Evolutionary conservation across 1,139 yeast species (phyloP).

Genomic region (Torulaspora globosa): DNA sequence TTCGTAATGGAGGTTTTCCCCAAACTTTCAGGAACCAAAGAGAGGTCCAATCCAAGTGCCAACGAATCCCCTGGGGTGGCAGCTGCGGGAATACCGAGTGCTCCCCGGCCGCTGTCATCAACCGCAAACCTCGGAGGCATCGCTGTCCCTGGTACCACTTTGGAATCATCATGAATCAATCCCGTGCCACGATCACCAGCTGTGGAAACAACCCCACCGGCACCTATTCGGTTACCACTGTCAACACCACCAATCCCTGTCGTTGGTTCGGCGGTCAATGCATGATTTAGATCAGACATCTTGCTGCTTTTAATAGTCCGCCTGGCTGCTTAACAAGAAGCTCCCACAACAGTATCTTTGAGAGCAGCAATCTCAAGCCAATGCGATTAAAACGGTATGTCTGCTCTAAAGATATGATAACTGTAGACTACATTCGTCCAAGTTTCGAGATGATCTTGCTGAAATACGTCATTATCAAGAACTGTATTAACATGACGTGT

Average conservation of each 20-base stretch:
- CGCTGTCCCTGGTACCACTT: slow-evolving; percentile 4
- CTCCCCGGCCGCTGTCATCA: background rate
- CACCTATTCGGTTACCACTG: background rate
- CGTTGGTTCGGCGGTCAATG: slow-evolving; percentile 8
- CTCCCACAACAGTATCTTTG: background rate
- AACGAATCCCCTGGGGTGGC: slow-evolving; percentile 7
- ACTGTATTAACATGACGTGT: too few species aligned
- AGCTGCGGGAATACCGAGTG: background rate
- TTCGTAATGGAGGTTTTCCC: slow-evolving; percentile 6
- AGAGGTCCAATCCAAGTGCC: slow-evolving; percentile 10
- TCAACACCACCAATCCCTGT: slow-evolving; percentile 1
- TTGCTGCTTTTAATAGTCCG: background rate
- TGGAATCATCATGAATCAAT: slow-evolving; percentile 6
- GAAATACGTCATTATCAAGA: too few species aligned
- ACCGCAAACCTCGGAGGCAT: slow-evolving; percentile 1
- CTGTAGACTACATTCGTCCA: too few species aligned
- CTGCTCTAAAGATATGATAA: too few species aligned
- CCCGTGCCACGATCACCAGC: background rate
- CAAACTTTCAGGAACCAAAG: slow-evolving; percentile 11
- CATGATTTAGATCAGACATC: slow-evolving; percentile 12
- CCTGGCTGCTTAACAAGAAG: background rate
- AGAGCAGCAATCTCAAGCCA: too few species aligned
- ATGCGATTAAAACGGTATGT: too few species aligned
- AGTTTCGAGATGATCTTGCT: too few species aligned
- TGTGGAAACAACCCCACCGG: background rate